Evolutionary conservation across 805 yeast species (phyloP), one percentile per base, ranked within the genome.

Genomic region (Cyberlindnera euphorbiae): DNA sequence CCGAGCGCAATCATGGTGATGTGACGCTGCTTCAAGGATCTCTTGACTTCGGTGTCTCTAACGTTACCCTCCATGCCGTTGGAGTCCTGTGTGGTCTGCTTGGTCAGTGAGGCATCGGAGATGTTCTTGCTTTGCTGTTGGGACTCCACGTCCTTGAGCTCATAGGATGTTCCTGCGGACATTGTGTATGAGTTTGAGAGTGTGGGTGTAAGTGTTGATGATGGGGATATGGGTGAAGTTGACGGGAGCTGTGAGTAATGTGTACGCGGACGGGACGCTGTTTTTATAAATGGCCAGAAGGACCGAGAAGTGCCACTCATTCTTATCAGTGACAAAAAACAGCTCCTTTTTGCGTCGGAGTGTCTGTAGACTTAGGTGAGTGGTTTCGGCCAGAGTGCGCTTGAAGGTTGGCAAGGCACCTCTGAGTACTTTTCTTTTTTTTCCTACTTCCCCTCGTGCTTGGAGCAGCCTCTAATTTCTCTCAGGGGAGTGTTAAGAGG

Each of bases 1-100:
- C 89, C 90, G 15, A 82, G 65, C 31, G 88, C 86, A 48, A 82
- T 75, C 87, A 82, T 80, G 22, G 82, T 69, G 33, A 82, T 71
- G 49, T 80, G 87, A 51, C 90, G 66, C 14, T 78, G 73, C 55
- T 79, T 77, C 40, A 82, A 61, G 32, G 68, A 71, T 55, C 88
- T 65, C 49, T 73, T 71, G 38, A 76, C 79, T 49, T 73, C 69
- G 2, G 66, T 59, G 17, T 62, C 60, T 24, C 52, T 49, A 8
- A 59, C 58, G 16, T 43, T 44, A 2, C 59, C 62, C 26, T 39
- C 42, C 6, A 31, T 15, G 10, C 21, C 17, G 23, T n/a, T 19
- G 11, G 36, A 33, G 24, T 33, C 9, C 33, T 6, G 32, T 12
- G 7, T 33, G 26, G 25, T 28, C 34, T 14, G n/a, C 18, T 23